Percentiles rank a stretch among this genome's conserved stretches.
Conservation (phyloP, 2,329 filamentous ascomycete species). For the Catunica adiposa region DNA sequence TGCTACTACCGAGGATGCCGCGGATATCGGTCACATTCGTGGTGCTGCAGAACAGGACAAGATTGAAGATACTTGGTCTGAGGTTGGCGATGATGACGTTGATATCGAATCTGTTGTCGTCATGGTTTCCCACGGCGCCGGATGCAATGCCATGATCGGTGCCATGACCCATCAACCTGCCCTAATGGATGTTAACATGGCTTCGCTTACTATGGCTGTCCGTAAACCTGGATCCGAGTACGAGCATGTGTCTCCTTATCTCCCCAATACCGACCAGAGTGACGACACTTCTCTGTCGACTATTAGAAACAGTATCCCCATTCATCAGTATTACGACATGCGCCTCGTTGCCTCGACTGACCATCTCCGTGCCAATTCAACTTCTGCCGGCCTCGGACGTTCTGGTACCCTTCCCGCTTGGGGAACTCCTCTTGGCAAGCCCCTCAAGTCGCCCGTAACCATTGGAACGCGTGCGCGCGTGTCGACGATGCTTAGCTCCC, state of each 20-base stretch:
- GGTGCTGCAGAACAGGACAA: conserved; percentile 19
- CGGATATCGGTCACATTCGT: conserved; percentile 31
- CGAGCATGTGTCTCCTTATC: conserved; percentile 18
- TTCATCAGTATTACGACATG: conserved; percentile 54
- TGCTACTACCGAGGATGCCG: conserved; percentile 34
- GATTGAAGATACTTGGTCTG: conserved; percentile 16
- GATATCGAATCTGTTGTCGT: conserved; percentile 64
- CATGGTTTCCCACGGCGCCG: conserved; percentile 84
- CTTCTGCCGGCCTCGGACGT: conserved; percentile 22
- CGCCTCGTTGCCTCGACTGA: conserved; percentile 59
- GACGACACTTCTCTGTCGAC: conserved; percentile 15
- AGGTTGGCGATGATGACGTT: conserved; percentile 39
- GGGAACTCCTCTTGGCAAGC: conserved; percentile 17
- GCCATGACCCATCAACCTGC: conserved; percentile 84
- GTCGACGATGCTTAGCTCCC: conserved; percentile 17
- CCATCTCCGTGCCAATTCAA: conserved; percentile 39
- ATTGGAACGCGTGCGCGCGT: conserved; percentile 24
- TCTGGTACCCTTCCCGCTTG: conserved; percentile 16
- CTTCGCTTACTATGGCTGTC: conserved; percentile 78
- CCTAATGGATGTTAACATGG: conserved; percentile 74
- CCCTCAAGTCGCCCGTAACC: conserved; percentile 16
- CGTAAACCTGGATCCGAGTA: conserved; percentile 35
- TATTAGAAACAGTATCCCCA: conserved; percentile 23
- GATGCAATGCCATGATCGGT: conserved; percentile 88
- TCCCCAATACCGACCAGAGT: conserved; percentile 17